Conservation (phyloP, 1,284 basidiomycete species). For the Irpex lacteus region DNA sequence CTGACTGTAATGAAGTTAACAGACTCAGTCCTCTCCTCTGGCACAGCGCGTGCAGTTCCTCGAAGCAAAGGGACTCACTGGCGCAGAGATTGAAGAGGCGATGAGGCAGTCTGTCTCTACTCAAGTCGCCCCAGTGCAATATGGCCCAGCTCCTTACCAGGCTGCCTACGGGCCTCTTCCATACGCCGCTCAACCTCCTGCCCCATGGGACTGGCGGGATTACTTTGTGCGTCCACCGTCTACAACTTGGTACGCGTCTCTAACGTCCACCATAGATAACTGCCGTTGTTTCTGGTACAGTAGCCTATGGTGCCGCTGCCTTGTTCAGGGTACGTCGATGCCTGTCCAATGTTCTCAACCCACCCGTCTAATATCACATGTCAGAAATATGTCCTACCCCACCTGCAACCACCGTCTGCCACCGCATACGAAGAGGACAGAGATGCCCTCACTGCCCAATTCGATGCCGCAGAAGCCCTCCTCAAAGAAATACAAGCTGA, state of each 20-base stretch:
- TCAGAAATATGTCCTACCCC: constrained; percentile 90
- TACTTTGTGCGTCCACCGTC: constrained; percentile 71
- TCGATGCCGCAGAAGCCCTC: constrained; percentile 87
- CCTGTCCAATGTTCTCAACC: background rate
- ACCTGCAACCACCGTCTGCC: constrained; percentile 86
- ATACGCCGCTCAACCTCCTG: constrained; percentile 39
- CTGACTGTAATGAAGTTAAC: constrained; percentile 13
- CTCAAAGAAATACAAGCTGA: constrained; percentile 82
- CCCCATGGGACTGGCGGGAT: constrained; percentile 88
- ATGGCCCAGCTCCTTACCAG: constrained; percentile 29
- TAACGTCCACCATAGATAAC: constrained; percentile 70
- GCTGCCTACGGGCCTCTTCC: constrained; percentile 41
- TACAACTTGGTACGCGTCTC: background rate
- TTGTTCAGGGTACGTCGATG: constrained; percentile 69
- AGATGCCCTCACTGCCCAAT: constrained; percentile 84
- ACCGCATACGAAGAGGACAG: constrained; percentile 91
- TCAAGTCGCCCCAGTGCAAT: constrained; percentile 25
- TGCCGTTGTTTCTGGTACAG: constrained; percentile 85
- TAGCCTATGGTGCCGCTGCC: constrained; percentile 86
- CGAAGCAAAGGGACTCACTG: constrained; percentile 88
- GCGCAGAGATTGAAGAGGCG: constrained; percentile 86
- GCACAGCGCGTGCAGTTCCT: constrained; percentile 90
- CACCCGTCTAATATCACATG: constrained; percentile 4
- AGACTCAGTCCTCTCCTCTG: constrained; percentile 77
- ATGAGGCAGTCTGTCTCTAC: constrained; percentile 54